Conservation (phyloP, 2,329 filamentous ascomycete genomes). For the Ceratocystis alfenasii region DNA sequence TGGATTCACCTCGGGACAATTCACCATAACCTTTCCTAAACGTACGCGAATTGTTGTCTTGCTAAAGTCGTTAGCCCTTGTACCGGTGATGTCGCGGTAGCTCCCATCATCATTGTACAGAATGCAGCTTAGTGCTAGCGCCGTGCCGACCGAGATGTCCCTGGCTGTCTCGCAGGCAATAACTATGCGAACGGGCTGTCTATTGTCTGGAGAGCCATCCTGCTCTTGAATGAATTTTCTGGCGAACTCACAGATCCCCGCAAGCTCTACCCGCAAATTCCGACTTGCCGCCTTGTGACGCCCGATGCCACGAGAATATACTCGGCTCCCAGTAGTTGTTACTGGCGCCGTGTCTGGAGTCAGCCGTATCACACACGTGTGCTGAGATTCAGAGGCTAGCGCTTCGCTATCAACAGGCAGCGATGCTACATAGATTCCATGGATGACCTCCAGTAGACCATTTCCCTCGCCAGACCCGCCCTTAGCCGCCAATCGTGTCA, state of each 20-base stretch:
- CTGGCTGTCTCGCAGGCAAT: conserved; percentile 66
- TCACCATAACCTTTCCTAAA: conserved; percentile 71
- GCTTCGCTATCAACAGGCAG: conserved; percentile 26
- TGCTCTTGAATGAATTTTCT: not conserved
- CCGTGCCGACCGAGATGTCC: conserved; percentile 67
- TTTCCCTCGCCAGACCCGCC: conserved; percentile 22
- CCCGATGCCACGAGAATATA: conserved; percentile 44
- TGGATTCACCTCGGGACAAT: conserved; percentile 68
- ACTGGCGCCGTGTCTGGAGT: conserved; percentile 34
- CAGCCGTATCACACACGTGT: conserved; percentile 31
- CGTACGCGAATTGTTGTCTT: conserved; percentile 68
- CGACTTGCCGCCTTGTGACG: conserved; percentile 68
- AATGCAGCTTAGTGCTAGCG: conserved; percentile 63
- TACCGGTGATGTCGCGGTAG: conserved; percentile 24
- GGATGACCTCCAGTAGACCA: conserved; percentile 28
- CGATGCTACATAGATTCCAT: conserved; percentile 31
- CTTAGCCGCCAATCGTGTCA: conserved; percentile 32
- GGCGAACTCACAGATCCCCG: conserved; percentile 48
- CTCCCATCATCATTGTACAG: conserved; percentile 55
- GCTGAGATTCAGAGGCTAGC: conserved; percentile 28
- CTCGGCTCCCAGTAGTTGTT: conserved; percentile 32
- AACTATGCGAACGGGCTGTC: conserved; percentile 31
- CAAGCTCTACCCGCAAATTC: conserved; percentile 62
- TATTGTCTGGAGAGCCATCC: not conserved
- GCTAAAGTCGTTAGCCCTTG: conserved; percentile 36